Evolutionary conservation across 495 filamentous ascomycete species (phyloP), one percentile per base, ranked within the genome.

Genomic region (Penicillium subrubescens): DNA sequence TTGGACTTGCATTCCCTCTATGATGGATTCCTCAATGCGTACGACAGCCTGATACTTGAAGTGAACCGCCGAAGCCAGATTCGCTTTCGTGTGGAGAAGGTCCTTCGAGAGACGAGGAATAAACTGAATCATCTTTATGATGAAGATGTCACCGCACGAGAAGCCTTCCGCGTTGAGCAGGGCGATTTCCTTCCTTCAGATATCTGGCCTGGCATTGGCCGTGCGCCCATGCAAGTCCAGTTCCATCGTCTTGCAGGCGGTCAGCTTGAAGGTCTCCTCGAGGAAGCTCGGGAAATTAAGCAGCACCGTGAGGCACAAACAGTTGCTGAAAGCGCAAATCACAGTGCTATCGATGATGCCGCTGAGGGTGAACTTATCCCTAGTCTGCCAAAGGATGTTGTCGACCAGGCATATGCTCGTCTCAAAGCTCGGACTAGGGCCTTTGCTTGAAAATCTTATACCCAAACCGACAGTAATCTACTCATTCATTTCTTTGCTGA

Each of bases 161-260:
- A 96, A 67, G 77, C 82, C 15, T 99, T 99, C 77, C 85, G 88
- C 31, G 79, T 87, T 8, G 92, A 97, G 62, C 87, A 94, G 21
- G 93, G 93, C 3, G 91, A 96, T 63, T 95, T 87, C 70, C 75
- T 99, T 21, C 95, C 95, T 0, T 86, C 88, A 3, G 96, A 97
- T 70, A 87, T 99, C 44, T 99, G 94, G 95, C 88, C 89, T 0
- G 91, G 90, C 7, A 78, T 92, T 31, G 81, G 82, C 59, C 80
- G 84, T 51, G 82, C 81, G 34, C 89, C 89, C 29, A 79, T 82
- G 69, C 81, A 83, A 52, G 88, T 87, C 55, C 77, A 86, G 56
- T 81, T 91, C 25, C 67, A 67, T 10, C 72, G 80, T 10, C 70
- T 82, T 57, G 70, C 76, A 3, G 80, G 80, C 1, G 79, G 77